A percentile compares a stretch with the other conserved stretches of the same genome.
phyloP scores from a whole-genome alignment of 176 grass and related monocot genomes.

The Rhynchospora tenuis region DNA sequence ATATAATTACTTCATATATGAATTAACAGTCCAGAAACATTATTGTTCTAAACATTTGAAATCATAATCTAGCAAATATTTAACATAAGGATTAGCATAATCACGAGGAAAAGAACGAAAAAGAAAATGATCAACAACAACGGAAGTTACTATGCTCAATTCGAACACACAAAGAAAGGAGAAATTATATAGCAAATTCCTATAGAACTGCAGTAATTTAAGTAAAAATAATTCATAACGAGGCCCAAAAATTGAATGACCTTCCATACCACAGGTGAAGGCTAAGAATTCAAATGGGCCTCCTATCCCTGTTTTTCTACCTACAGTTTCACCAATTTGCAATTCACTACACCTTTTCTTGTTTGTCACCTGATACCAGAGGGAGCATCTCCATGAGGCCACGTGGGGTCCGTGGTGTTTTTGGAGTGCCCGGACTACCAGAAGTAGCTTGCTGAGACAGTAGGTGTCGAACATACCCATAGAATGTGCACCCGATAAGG shows the following conservation, averaged over 20 bases:
- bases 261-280: not conserved
- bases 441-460: conserved; percentile 44
- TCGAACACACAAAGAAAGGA: not conserved
- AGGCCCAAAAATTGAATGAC: conserved; percentile 10
- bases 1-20: not conserved
- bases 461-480: conserved; percentile 79
- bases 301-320: conserved; percentile 28
- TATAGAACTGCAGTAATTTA: not conserved
- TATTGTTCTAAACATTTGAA: not conserved
- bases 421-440: conserved; percentile 25
- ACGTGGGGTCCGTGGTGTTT: conserved; percentile 28
- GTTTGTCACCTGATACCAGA: conserved; percentile 60
- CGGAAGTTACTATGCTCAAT: not conserved
- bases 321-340: not conserved
- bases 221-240: not conserved
- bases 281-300: not conserved
- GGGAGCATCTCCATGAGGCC: conserved; percentile 78
- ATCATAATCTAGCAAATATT: not conserved
- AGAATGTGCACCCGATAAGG: conserved; percentile 83
- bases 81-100: not conserved
- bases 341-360: conserved; percentile 61
- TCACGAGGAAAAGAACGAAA: not conserved
- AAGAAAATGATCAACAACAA: not conserved
- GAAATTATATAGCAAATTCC: conserved; percentile 15
- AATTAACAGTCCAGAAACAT: not conserved